Conservation (phyloP, 2,329 filamentous ascomycete species). For the Pseudocercospora crystallina region DNA sequence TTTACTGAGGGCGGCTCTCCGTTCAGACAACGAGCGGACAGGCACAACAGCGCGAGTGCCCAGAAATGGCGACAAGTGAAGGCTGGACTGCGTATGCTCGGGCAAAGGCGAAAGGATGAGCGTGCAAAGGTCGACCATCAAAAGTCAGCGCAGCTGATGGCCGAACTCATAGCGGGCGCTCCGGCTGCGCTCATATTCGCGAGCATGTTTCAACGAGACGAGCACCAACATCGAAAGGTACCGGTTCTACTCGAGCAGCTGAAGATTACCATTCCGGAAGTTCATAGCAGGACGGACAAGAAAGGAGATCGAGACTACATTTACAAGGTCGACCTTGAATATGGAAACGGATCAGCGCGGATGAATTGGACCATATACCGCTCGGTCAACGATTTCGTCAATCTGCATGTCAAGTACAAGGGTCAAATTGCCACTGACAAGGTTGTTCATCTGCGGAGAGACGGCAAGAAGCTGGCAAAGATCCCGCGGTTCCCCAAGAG, state of each 20-base stretch:
- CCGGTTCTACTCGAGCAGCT: slow-evolving; percentile 93
- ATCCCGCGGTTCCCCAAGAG: slow-evolving; percentile 88
- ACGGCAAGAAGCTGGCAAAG: slow-evolving; percentile 66
- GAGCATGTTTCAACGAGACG: slow-evolving; percentile 96
- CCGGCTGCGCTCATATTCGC: slow-evolving; percentile 92
- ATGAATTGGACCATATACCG: slow-evolving; percentile 96
- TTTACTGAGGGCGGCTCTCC: slow-evolving; percentile 35
- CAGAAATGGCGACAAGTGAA: slow-evolving; percentile 94
- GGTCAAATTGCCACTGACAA: slow-evolving; percentile 80
- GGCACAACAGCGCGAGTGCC: slow-evolving; percentile 54
- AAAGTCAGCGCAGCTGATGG: slow-evolving; percentile 95
- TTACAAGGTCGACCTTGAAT: slow-evolving; percentile 91
- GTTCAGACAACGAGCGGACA: slow-evolving; percentile 46
- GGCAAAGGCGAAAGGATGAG: slow-evolving; percentile 78
- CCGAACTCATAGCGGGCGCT: slow-evolving; percentile 86
- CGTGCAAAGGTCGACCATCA: slow-evolving; percentile 84
- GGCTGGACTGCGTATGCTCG: slow-evolving; percentile 76
- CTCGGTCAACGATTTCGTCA: slow-evolving; percentile 84
- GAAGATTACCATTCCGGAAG: slow-evolving; percentile 83
- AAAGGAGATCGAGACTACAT: slow-evolving; percentile 70
- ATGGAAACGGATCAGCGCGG: slow-evolving; percentile 88
- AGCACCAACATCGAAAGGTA: slow-evolving; percentile 91
- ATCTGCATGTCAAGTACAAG: slow-evolving; percentile 92
- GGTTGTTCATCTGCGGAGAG: slow-evolving; percentile 68
- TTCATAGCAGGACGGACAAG: slow-evolving; percentile 63